Conservation (phyloP, 225 moss, liverwort and hornwort genomes). For the Marchantia polymorpha region DNA sequence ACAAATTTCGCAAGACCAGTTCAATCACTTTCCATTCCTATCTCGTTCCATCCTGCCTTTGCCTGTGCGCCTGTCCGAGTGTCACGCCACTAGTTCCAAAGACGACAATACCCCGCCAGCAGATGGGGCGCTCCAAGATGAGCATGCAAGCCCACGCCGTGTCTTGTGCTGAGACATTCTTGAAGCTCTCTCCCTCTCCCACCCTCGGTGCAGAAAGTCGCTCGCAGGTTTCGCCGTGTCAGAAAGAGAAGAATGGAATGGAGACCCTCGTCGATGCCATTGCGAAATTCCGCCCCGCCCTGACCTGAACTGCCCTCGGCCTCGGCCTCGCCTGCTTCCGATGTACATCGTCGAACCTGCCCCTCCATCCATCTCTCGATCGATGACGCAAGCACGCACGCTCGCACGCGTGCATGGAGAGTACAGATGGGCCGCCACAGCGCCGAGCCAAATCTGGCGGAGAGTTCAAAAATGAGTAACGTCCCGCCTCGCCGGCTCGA, state of each 20-base stretch:
- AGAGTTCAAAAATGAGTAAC: background rate
- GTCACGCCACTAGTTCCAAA: background rate
- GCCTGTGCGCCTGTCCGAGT: background rate
- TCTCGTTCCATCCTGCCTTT: background rate
- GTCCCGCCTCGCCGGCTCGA: background rate
- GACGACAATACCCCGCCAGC: background rate
- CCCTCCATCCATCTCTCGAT: no score
- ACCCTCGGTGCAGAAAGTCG: background rate
- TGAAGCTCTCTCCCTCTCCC: background rate
- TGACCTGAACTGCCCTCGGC: no score
- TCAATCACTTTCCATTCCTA: no score
- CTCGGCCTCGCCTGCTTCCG: no score
- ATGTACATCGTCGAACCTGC: no score
- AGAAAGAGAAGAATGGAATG: background rate
- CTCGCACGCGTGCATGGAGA: background rate
- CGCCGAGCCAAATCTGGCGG: background rate
- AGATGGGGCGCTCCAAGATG: background rate
- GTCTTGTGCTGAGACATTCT: background rate
- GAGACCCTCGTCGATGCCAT: no score
- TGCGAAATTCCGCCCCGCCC: no score
- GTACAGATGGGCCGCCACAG: background rate
- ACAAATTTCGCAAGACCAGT: background rate
- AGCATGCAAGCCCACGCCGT: background rate
- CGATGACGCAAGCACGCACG: no score
- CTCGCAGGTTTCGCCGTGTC: background rate